Percentiles rank a stretch among this genome's conserved stretches.
phyloP scores from a whole-genome alignment of 2,329 filamentous ascomycete genomes.

The Hymenoscyphus fraxineus region DNA sequence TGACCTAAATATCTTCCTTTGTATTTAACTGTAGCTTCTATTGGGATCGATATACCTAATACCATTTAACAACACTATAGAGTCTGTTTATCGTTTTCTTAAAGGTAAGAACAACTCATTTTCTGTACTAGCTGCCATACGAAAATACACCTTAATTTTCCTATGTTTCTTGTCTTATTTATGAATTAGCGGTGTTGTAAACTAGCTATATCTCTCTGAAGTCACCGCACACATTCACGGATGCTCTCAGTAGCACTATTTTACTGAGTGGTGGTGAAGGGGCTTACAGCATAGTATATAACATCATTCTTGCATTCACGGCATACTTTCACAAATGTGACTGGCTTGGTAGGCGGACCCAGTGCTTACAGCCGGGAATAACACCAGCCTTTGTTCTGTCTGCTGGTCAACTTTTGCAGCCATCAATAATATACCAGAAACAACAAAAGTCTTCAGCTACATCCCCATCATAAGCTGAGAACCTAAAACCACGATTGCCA shows the following conservation, averaged over 20 bases:
- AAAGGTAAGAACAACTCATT: no score
- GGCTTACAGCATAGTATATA: not conserved
- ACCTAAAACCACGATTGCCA: not conserved
- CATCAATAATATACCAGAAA: not conserved
- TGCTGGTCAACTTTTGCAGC: not conserved
- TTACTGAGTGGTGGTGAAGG: not conserved
- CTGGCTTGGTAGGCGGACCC: not conserved
- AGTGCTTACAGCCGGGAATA: not conserved
- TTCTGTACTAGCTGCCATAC: no score
- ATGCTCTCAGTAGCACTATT: not conserved
- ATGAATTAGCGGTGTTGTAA: no score
- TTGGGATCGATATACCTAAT: not conserved
- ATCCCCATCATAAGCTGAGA: not conserved
- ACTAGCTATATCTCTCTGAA: not conserved
- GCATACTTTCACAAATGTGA: not conserved
- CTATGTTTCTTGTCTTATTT: no score
- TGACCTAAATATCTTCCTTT: not conserved
- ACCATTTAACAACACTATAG: no score
- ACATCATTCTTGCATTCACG: not conserved
- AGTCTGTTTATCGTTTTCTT: no score
- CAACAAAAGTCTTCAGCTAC: not conserved
- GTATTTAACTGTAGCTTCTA: not conserved
- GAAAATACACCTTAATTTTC: no score
- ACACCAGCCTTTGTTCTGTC: not conserved
- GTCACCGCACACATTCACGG: not conserved